These are phyloP conservation scores for Eucalyptus sp. DNA, from an alignment of 345 rosid genomes.

Conservation along the genomic window DNA sequence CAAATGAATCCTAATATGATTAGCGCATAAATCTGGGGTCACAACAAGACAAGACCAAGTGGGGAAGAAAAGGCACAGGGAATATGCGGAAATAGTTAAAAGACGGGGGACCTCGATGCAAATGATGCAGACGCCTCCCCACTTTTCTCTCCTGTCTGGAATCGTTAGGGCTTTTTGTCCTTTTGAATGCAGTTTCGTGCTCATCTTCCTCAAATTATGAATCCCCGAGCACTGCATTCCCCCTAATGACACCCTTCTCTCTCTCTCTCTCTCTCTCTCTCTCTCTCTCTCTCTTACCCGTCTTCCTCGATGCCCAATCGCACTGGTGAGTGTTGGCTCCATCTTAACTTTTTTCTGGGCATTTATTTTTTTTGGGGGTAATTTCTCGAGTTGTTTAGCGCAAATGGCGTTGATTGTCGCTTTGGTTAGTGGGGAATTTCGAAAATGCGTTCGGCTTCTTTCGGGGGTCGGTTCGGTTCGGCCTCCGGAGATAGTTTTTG, in stretches of 20 bases:
- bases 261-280: background rate
- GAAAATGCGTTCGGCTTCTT: background rate
- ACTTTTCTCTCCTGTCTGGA: background rate
- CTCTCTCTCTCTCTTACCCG: background rate
- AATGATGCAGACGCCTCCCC: background rate
- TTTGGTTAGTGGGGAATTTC: background rate
- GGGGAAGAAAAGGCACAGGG: background rate
- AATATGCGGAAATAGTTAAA: background rate
- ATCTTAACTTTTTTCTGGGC: background rate
- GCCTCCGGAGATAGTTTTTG: background rate
- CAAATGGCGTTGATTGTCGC: background rate
- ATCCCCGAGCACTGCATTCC: background rate
- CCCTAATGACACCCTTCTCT: background rate
- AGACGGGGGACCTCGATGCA: background rate
- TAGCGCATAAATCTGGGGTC: background rate
- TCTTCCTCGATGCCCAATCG: background rate
- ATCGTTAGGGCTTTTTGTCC: background rate
- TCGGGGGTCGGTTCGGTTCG: background rate
- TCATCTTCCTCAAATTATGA: background rate
- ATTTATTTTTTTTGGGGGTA: background rate
- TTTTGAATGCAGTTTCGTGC: background rate
- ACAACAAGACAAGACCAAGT: background rate
- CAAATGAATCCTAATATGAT: background rate
- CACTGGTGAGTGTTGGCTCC: background rate
- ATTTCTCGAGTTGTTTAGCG: background rate